phyloP scores from a whole-genome alignment of 805 yeast species.

The Kodamaea restingae region DNA sequence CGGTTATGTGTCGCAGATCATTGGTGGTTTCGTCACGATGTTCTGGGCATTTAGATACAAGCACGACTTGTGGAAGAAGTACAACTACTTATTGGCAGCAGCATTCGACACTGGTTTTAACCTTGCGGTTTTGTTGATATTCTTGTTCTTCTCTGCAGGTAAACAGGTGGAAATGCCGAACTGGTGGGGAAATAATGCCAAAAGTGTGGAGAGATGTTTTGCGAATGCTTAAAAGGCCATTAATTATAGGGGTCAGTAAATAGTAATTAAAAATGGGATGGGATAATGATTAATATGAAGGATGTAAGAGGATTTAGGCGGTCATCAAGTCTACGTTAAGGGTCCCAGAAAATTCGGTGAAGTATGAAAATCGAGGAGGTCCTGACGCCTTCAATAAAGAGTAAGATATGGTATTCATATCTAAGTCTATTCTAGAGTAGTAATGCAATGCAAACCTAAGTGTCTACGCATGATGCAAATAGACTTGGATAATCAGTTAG shows the following conservation, averaged over 20 bases:
- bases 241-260: not conserved
- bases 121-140: slow-evolving; percentile 18
- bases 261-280: not conserved
- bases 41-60: slow-evolving; percentile 17
- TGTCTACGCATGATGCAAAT: too few species aligned
- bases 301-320: too few species aligned
- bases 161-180: slow-evolving; percentile 17
- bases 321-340: too few species aligned
- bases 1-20: slow-evolving; percentile 19
- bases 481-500: too few species aligned
- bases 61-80: slow-evolving; percentile 20
- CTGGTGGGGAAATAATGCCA: slow-evolving; percentile 24
- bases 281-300: not conserved
- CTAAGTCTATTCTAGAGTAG: too few species aligned
- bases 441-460: too few species aligned
- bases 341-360: too few species aligned
- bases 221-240: slow-evolving; percentile 11
- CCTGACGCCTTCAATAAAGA: too few species aligned
- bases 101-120: slow-evolving; percentile 25
- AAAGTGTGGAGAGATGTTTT: slow-evolving; percentile 23
- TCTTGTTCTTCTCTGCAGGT: slow-evolving; percentile 14
- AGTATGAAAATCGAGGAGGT: too few species aligned
- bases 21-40: slow-evolving; percentile 22
- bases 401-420: too few species aligned
- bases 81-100: slow-evolving; percentile 23